These are phyloP conservation scores for Chalciporus pseudorubinellus DNA, from an alignment of 768 basidiomycete genomes.

Conservation along the genomic window DNA sequence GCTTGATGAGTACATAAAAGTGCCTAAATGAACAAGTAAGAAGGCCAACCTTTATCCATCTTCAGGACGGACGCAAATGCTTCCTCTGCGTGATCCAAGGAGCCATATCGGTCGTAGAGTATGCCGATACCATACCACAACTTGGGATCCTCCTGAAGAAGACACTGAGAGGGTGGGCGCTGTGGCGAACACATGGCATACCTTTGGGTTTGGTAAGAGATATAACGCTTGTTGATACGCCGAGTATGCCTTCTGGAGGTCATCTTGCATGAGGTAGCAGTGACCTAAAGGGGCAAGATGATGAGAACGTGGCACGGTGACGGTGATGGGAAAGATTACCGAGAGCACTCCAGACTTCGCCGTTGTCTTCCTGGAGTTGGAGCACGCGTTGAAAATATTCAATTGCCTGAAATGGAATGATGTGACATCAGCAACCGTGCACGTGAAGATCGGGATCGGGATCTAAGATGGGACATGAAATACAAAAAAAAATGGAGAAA, in stretches of 20 bases:
- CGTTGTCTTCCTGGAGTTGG: conserved; percentile 89
- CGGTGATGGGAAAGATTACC: conserved; percentile 47
- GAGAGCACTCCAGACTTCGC: conserved; percentile 97
- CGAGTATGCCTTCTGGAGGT: conserved; percentile 96
- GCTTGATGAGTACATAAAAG: conserved; percentile 29
- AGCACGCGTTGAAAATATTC: conserved; percentile 96
- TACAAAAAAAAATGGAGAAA: conserved; percentile 14
- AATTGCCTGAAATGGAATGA: conserved; percentile 66
- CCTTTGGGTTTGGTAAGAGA: conserved; percentile 93
- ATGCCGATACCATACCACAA: conserved; percentile 99
- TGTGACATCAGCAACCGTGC: conserved; percentile 29
- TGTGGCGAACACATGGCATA: conserved; percentile 27
- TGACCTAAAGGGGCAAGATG: conserved; percentile 55
- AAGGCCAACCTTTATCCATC: conserved; percentile 87
- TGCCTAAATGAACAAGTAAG: background rate
- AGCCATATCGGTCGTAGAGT: conserved; percentile 97
- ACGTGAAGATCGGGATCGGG: conserved; percentile 32
- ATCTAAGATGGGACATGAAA: conserved; percentile 18
- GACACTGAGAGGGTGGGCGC: conserved; percentile 7
- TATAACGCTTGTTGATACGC: conserved; percentile 99
- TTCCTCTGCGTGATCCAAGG: conserved; percentile 97
- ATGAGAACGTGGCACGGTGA: conserved; percentile 13
- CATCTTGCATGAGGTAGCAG: conserved; percentile 99
- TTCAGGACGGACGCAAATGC: conserved; percentile 94
- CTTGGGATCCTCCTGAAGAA: conserved; percentile 83